phyloP scores from a whole-genome alignment of 352 stramenopile genomes.

The Globisporangium nodosum region DNA sequence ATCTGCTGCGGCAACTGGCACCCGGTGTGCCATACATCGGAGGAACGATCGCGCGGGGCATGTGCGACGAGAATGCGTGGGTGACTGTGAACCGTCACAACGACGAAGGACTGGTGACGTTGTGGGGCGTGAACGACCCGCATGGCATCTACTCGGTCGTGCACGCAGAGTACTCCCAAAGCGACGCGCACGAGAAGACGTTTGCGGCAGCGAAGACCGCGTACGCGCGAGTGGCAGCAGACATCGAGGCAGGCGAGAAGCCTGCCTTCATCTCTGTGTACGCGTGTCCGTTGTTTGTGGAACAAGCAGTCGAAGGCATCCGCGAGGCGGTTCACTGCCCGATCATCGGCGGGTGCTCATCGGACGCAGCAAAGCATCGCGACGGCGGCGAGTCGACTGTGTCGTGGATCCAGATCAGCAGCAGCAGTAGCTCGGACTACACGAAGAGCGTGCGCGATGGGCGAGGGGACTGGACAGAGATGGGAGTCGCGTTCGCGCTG shows the following conservation, averaged over 20 bases:
- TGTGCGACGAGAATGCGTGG: slow-evolving; percentile 86
- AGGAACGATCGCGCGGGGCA: slow-evolving; percentile 74
- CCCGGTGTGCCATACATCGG: slow-evolving; percentile 81
- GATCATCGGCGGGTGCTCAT: slow-evolving; percentile 82
- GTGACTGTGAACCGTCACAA: slow-evolving; percentile 85
- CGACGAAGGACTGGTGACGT: slow-evolving; percentile 70
- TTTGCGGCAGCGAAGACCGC: slow-evolving; percentile 69
- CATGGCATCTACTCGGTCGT: slow-evolving; percentile 79
- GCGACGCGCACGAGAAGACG: slow-evolving; percentile 69
- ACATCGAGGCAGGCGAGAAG: slow-evolving; percentile 64
- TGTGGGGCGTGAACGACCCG: slow-evolving; percentile 85
- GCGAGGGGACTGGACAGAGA: slow-evolving; percentile 74
- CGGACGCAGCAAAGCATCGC: slow-evolving; percentile 64
- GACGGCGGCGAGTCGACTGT: slow-evolving; percentile 53
- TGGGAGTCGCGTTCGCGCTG: slow-evolving; percentile 75
- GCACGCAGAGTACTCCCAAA: slow-evolving; percentile 76
- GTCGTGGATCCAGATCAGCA: slow-evolving; percentile 87
- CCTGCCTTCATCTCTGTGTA: slow-evolving; percentile 79
- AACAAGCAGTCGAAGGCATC: slow-evolving; percentile 79
- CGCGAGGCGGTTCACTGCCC: slow-evolving; percentile 72
- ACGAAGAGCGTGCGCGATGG: slow-evolving; percentile 70
- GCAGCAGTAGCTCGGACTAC: slow-evolving; percentile 73
- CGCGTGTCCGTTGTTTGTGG: slow-evolving; percentile 74
- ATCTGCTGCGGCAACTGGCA: slow-evolving; percentile 62
- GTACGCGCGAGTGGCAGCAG: slow-evolving; percentile 36